Base-by-base conservation (phyloP, 1,284 basidiomycete species). In the Termitomyces sp. region DNA sequence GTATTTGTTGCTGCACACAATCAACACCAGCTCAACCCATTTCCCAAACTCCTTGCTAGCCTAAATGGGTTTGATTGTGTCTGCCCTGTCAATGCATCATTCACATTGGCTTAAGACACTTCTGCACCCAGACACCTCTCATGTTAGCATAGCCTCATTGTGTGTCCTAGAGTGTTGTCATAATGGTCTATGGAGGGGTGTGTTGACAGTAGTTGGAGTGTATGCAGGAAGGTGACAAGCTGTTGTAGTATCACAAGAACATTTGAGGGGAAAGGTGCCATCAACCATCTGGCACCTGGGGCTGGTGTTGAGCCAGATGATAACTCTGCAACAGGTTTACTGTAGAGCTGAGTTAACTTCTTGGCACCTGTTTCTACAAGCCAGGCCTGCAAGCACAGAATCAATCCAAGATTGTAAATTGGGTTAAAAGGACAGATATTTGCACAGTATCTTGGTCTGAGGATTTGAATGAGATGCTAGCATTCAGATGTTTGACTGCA, bases 111-210 rank as follows among this genome's bases (percentile, higher is more conserved):
- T 73, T 64, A 21, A 91, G 66, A 50, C 86, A 87, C 62, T 85
- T 88, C 58, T 79, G 77, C 39, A 74, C 76, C 89, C 88, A 91
- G 10, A 75, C 76, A 2, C 88, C 88, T 26, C 88, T 79, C 89
- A 91, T 92, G 59, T 91, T 88, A 0, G 87, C 89, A 59, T 89
- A 91, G 1, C 89, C 89, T 54, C 78, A 77, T 68, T 90, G 88
- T 3, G 88, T 87, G 33, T 91, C 89, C 61, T 78, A 82, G 4
- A 92, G 67, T 1, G 85, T 82, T 1, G 76, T 65, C 30, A 83
- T 70, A 43, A 91, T 90, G 1, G 75, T 73, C 80, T 8, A 87
- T 86, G 0, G 87, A 86, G 2, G 87, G 88, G 60, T 90, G 88
- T 0, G 89, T 90, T 0, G 83, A 72, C 0, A 88, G 89, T 0